These are phyloP conservation scores for Fereydounia khargensis DNA, from an alignment of 1,284 basidiomycete genomes.

Conservation along the genomic window DNA sequence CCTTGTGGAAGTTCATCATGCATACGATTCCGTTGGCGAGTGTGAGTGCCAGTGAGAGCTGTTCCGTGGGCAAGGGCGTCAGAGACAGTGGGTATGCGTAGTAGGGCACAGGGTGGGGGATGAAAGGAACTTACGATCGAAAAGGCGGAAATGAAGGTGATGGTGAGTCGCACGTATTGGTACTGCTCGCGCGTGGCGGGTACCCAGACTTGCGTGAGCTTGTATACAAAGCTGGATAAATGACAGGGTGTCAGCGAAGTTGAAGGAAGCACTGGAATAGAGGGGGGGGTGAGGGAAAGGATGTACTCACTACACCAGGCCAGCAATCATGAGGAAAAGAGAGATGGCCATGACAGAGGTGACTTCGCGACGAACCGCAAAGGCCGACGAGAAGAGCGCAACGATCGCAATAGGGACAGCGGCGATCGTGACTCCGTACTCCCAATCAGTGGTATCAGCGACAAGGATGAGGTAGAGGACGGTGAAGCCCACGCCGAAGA, in stretches of 20 bases:
- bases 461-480: conserved; percentile 47
- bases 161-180: conserved; percentile 33
- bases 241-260: conserved; percentile 4
- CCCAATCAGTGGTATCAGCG: conserved; percentile 30
- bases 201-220: conserved; percentile 39
- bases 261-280: no score
- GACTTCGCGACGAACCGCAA: conserved; percentile 39
- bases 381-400: conserved; percentile 32
- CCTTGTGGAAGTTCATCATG: conserved; percentile 42
- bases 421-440: conserved; percentile 44
- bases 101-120: not conserved
- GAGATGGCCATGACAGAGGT: conserved; percentile 37
- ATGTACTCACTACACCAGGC: conserved; percentile 21
- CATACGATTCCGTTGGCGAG: conserved; percentile 34
- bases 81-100: not conserved
- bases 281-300: no score
- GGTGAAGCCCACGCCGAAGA: conserved; percentile 43
- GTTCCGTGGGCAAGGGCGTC: not conserved
- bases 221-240: conserved; percentile 15
- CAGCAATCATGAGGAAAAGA: conserved; percentile 32
- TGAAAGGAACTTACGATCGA: conserved; percentile 11
- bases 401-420: conserved; percentile 41
- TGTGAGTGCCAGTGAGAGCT: conserved; percentile 24
- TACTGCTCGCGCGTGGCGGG: conserved; percentile 33
- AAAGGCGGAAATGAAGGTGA: conserved; percentile 45